Percentiles rank a stretch among this genome's conserved stretches.
These are phyloP conservation scores for Agastache rugosa DNA, from an alignment of 257 asterid species.

Conservation along the genomic window DNA sequence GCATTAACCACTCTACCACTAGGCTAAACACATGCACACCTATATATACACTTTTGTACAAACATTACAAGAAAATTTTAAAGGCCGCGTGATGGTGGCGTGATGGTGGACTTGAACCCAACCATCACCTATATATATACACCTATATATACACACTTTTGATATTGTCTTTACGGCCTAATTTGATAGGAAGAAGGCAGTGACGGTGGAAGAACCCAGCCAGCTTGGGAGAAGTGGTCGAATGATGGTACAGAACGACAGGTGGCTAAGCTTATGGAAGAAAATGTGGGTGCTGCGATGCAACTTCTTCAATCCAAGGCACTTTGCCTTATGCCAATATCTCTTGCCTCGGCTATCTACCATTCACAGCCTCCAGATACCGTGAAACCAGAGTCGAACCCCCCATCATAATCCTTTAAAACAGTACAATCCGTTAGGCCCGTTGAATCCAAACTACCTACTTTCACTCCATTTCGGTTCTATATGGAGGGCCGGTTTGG, in stretches of 20 bases:
- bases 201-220: slow-evolving; percentile 72
- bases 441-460: slow-evolving; percentile 38
- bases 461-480: slow-evolving; percentile 37
- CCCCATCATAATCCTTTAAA: slow-evolving; percentile 53
- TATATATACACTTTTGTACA: no score
- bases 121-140: no score
- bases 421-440: slow-evolving; percentile 21
- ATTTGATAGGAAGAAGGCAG: slow-evolving; percentile 67
- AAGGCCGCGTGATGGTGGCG: no score
- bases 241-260: slow-evolving; percentile 96
- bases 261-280: slow-evolving; percentile 98
- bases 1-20: no score
- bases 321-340: slow-evolving; percentile 95
- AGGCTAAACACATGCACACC: no score
- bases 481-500: no score
- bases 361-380: slow-evolving; percentile 80
- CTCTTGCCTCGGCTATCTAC: slow-evolving; percentile 91
- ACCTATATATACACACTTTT: not conserved
- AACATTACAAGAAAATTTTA: no score
- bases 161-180: slow-evolving; percentile 12
- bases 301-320: slow-evolving; percentile 97
- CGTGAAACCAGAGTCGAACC: slow-evolving; percentile 70
- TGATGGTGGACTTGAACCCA: no score
- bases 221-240: slow-evolving; percentile 99
- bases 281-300: slow-evolving; percentile 97